Evolutionary conservation across 176 grass and related monocot genomes (phyloP).

Genomic region (Musa troglodytarum): DNA sequence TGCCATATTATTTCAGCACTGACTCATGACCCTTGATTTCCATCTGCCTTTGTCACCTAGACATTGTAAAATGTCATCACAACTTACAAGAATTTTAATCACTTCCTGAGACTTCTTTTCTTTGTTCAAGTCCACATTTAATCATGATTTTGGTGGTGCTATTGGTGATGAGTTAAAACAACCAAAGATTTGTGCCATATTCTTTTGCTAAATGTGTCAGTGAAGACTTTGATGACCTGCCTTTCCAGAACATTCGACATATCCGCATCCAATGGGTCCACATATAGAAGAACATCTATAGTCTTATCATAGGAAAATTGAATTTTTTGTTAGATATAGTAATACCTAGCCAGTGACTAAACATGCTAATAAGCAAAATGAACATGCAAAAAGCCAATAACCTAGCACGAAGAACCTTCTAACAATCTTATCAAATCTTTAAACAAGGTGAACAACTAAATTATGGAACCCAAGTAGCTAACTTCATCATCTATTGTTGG

Average conservation of each 20-base stretch:
- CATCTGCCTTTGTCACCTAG: background rate
- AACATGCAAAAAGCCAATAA: background rate
- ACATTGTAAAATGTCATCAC: too few species aligned
- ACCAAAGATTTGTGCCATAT: conserved; percentile 21
- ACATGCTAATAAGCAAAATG: background rate
- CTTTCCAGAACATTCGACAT: conserved; percentile 20
- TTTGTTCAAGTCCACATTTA: too few species aligned
- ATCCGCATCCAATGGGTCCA: conserved; percentile 23
- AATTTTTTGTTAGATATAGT: background rate
- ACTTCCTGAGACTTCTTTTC: too few species aligned
- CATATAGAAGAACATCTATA: conserved; percentile 22
- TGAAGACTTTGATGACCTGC: conserved; percentile 23
- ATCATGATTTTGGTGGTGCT: too few species aligned
- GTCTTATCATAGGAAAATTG: conserved; percentile 23
- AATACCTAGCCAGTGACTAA: too few species aligned
- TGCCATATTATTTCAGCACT: background rate
- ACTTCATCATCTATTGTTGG: too few species aligned
- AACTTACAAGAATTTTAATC: too few species aligned
- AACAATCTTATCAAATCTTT: background rate
- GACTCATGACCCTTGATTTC: background rate
- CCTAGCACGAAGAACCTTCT: background rate
- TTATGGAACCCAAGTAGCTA: too few species aligned
- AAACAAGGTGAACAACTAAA: too few species aligned
- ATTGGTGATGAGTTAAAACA: conserved; percentile 13
- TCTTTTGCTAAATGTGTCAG: conserved; percentile 14